These are phyloP conservation scores for Asclepias syriaca DNA, from an alignment of 257 asterid species.

Conservation along the genomic window DNA sequence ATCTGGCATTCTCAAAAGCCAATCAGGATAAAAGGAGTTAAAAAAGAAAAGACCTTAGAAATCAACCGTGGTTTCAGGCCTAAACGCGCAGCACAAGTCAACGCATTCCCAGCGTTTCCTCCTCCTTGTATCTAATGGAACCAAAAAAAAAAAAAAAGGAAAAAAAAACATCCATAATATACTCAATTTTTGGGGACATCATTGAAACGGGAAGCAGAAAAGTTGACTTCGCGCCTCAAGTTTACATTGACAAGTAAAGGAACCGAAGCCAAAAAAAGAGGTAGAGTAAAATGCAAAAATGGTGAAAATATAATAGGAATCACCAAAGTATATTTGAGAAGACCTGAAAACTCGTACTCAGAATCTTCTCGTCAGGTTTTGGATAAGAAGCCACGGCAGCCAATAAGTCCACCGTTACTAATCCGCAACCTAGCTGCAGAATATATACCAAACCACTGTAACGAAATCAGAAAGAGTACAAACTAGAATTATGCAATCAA, in stretches of 20 bases:
- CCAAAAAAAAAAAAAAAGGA: too few relatives aligned
- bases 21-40: neutral
- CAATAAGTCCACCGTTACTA: conserved; percentile 52
- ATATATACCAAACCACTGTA: neutral
- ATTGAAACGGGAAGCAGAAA: neutral
- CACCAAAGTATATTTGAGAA: neutral
- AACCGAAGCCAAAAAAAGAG: too few relatives aligned
- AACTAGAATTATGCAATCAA: neutral
- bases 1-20: neutral
- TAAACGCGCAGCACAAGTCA: conserved; percentile 86
- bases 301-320: neutral
- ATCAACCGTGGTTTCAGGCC: conserved; percentile 77
- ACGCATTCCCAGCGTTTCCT: conserved; percentile 90
- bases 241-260: neutral
- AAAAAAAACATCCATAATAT: neutral
- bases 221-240: neutral
- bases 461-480: neutral
- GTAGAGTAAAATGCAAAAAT: neutral
- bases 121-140: conserved; percentile 73
- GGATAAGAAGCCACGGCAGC: conserved; percentile 93
- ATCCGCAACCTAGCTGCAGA: conserved; percentile 78
- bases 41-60: conserved; percentile 55
- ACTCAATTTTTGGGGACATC: neutral
- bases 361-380: conserved; percentile 82
- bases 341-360: conserved; percentile 81